Evolutionary conservation across 345 rosid genomes (phyloP), one percentile per base, ranked within the genome.

Genomic region (Linum trigynum): DNA sequence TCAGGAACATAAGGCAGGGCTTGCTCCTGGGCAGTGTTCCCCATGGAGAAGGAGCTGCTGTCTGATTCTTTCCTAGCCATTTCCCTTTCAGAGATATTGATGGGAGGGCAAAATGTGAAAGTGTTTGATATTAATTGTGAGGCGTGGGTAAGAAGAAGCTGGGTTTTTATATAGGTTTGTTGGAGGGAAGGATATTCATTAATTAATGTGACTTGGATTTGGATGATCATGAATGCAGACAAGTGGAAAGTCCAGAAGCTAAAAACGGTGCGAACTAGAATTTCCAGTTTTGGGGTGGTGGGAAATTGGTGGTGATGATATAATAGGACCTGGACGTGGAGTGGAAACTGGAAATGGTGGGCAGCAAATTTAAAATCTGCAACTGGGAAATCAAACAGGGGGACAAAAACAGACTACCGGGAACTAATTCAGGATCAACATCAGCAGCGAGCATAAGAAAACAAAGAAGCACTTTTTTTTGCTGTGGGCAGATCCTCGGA

Each of bases 1-100:
- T 77, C 73, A 0, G 81, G 84, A 23, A 81, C 79, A 17, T 78
- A 77, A 1, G 79, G 56, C 61, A 81, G 70, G 1, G 76, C 67
- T 32, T 65, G 77, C 71, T 85, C 86, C 62, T 82, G 85, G 3
- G 86, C 87, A 62, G 64, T 75, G 41, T 75, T 75, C 2, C 81
- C 92, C 58, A 56, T 79, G 35, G 76, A 50, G 67, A 81, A 79
- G 41, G 74, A 64, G 58, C 73, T 72, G 14, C 12, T 3, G 53
- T 48, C 15, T 0, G 53, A 48, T 48, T 48, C 53, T 9, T 48
- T 48, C 32, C 32, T 23, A 23, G 32, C 32, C 32, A 23, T 23
- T 23, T 23, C 32, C 32, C 32, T 23, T 23, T 23, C 32, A 23
- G 32, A 23, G n/a, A n/a, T n/a, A n/a, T n/a, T 23, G 32, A 1